A percentile compares a stretch with the other conserved stretches of the same genome.
These are phyloP conservation scores for Aspergillus flavus DNA, from an alignment of 2,329 filamentous ascomycete species.

Conservation along the genomic window DNA sequence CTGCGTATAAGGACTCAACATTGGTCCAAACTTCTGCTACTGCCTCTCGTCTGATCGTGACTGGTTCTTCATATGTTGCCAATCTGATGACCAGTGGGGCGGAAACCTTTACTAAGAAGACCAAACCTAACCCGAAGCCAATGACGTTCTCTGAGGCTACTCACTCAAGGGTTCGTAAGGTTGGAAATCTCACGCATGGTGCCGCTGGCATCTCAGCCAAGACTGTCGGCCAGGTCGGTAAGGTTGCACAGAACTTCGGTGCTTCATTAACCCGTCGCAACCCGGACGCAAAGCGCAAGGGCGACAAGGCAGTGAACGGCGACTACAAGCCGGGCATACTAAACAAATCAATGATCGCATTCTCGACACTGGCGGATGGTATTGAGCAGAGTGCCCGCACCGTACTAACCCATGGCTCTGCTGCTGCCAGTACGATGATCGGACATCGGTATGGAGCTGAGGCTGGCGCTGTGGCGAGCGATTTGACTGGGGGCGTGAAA, in stretches of 20 bases:
- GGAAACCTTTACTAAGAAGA: constrained; percentile 77
- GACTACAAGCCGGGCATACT: constrained; percentile 86
- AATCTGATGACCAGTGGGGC: constrained; percentile 77
- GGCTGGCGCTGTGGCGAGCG: constrained; percentile 74
- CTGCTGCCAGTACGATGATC: constrained; percentile 82
- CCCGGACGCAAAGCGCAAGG: constrained; percentile 56
- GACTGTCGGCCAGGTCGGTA: constrained; percentile 81
- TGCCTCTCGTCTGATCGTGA: constrained; percentile 89
- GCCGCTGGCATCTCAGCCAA: constrained; percentile 81
- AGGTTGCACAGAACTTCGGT: constrained; percentile 86
- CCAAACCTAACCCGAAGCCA: constrained; percentile 75
- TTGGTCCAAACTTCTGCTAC: constrained; percentile 84
- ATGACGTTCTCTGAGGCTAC: constrained; percentile 86
- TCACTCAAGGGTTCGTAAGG: constrained; percentile 81
- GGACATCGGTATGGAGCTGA: constrained; percentile 87
- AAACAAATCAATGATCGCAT: constrained; percentile 96
- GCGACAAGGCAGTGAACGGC: constrained; percentile 69
- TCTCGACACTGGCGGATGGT: constrained; percentile 90
- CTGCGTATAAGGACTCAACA: constrained; percentile 85
- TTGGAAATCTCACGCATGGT: constrained; percentile 80
- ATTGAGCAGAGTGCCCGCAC: constrained; percentile 84
- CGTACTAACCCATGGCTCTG: constrained; percentile 72
- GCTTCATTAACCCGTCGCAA: constrained; percentile 71
- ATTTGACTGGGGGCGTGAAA: constrained; percentile 84
- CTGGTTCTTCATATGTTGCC: constrained; percentile 76